Evolutionary conservation across 2,329 filamentous ascomycete species (phyloP).

Genomic region (Colletotrichum sansevieriae): DNA sequence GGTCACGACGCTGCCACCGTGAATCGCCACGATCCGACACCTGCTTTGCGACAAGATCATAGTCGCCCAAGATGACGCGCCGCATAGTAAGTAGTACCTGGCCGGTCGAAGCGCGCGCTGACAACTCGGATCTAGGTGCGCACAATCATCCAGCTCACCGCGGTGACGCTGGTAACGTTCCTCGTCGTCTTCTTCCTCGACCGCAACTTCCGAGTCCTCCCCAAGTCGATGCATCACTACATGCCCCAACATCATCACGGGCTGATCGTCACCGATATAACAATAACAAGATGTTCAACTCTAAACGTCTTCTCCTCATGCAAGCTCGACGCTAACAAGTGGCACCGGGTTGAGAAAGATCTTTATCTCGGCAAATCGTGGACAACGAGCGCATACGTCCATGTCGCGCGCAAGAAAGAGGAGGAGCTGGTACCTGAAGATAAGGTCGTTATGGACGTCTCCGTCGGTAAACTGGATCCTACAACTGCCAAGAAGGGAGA

Average conservation of each 20-base stretch:
- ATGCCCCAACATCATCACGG: constrained; percentile 88
- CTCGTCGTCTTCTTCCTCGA: constrained; percentile 86
- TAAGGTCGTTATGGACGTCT: constrained; percentile 83
- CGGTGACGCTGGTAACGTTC: constrained; percentile 75
- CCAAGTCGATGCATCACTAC: constrained; percentile 86
- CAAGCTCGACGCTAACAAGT: constrained; percentile 76
- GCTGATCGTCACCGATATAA: constrained; percentile 87
- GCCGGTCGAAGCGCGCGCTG: background rate
- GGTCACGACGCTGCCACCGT: constrained; percentile 6
- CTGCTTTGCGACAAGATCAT: constrained; percentile 21
- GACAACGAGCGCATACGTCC: constrained; percentile 82
- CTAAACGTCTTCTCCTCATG: constrained; percentile 82
- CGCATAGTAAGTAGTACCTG: constrained; percentile 42
- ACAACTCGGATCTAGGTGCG: constrained; percentile 59
- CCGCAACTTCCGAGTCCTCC: constrained; percentile 88
- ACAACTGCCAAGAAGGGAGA: constrained; percentile 65
- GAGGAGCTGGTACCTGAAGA: constrained; percentile 82
- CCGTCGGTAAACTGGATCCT: constrained; percentile 80
- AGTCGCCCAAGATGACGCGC: constrained; percentile 43
- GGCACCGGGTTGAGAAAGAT: constrained; percentile 92
- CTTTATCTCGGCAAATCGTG: constrained; percentile 78
- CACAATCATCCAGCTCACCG: constrained; percentile 81
- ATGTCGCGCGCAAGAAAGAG: constrained; percentile 86
- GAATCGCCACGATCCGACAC: constrained; percentile 1
- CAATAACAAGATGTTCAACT: constrained; percentile 80